Evolutionary conservation across 345 rosid genomes (phyloP), one percentile per base, ranked within the genome.

Genomic region (Arabis alpina): DNA sequence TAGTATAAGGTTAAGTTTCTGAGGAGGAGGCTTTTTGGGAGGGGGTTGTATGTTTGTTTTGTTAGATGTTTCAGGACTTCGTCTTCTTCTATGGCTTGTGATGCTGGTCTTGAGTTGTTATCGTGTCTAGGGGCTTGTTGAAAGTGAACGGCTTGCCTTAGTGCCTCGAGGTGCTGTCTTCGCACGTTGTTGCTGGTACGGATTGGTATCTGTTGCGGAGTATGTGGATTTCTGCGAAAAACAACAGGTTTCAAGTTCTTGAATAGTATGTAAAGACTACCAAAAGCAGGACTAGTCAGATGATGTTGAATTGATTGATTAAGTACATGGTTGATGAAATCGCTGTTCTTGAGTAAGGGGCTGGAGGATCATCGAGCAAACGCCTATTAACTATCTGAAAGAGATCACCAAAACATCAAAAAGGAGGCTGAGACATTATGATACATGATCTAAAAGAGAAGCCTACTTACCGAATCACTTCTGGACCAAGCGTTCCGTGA

Each of bases 41-140:
- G 1, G 0, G 96, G 93, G 57, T 83, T 82, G 56, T 93, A 90
- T 34, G 76, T 72, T 49, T 82, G 82, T 76, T 80, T 88, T 76
- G 68, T 86, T 55, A 93, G 82, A 72, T 78, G 79, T 68, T 75
- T 80, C 39, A 90, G 4, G 47, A 72, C 79, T 14, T 66, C 19
- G 2, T 56, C 73, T 68, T 84, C 83, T 62, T 77, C 85, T 13
- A 2, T 40, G 69, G 64, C 43, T 54, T 75, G 64, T 74, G 77
- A 43, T 54, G 60, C 2, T 54, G 74, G 40, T 40, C 66, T 55
- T 56, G 75, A 55, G 71, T 12, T 69, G 66, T 2, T 48, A 6
- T 56, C 50, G 6, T 36, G 36, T 67, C 73, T 66, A 50, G 32
- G 6, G 2, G 50, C 28, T 39, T 61, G 60, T 47, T 61, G 65